phyloP scores from a whole-genome alignment of 2,329 filamentous ascomycete genomes.

The Exophiala sp. region DNA sequence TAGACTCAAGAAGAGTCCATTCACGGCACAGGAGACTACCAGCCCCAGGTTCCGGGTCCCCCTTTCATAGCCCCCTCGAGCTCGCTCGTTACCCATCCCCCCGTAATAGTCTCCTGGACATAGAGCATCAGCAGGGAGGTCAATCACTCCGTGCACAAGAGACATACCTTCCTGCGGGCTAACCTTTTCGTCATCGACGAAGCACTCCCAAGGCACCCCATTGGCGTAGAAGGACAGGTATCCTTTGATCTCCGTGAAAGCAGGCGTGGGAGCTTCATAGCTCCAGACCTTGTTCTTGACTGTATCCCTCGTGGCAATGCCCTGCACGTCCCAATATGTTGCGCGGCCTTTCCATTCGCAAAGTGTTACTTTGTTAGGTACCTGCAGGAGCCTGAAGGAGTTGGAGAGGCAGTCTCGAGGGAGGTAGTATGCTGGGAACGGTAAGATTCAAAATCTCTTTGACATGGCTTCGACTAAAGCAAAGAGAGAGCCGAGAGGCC shows the following conservation, averaged over 20 bases:
- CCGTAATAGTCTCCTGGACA: constrained; percentile 53
- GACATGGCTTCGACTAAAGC: too few relatives aligned
- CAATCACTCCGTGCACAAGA: not conserved
- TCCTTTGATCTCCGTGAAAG: constrained; percentile 50
- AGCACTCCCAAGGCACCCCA: constrained; percentile 53
- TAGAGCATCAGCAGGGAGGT: not conserved
- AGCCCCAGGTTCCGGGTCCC: constrained; percentile 37
- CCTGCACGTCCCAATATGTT: constrained; percentile 51
- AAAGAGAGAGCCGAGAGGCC: not conserved
- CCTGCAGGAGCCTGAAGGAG: constrained; percentile 40
- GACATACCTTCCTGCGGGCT: constrained; percentile 33
- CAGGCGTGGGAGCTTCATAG: constrained; percentile 50
- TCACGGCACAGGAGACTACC: too few relatives aligned
- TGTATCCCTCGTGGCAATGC: constrained; percentile 35
- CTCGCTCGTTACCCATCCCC: constrained; percentile 58
- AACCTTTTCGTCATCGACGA: constrained; percentile 56
- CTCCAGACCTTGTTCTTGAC: constrained; percentile 54
- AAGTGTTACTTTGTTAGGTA: constrained; percentile 41
- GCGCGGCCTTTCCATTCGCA: constrained; percentile 59
- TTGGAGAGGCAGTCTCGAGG: constrained; percentile 46
- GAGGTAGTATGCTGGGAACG: constrained; percentile 51
- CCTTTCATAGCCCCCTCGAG: constrained; percentile 50
- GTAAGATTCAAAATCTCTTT: not conserved
- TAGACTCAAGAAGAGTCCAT: too few relatives aligned
- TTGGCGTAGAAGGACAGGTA: constrained; percentile 56